phyloP scores from a whole-genome alignment of 73 alveolate species.

The Paramecium sonneborni region DNA sequence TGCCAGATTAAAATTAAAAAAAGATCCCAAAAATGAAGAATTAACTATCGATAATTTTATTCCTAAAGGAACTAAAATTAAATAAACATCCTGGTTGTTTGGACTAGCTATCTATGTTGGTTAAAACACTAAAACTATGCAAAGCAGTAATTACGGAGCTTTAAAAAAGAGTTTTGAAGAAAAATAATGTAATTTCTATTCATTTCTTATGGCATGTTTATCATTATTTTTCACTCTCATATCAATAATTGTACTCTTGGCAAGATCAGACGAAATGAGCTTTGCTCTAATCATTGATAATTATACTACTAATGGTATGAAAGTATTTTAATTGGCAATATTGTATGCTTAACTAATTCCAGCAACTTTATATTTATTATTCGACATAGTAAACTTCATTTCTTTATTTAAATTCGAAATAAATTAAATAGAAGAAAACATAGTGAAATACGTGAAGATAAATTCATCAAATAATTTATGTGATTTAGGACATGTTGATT shows the following conservation, averaged over 20 bases:
- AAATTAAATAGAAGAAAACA: not conserved
- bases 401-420: conserved; percentile 8
- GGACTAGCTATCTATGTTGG: conserved; percentile 64
- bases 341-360: conserved; percentile 61
- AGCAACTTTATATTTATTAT: conserved; percentile 16
- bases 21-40: conserved; percentile 65
- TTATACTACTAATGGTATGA: conserved; percentile 54
- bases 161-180: not conserved
- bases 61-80: conserved; percentile 65
- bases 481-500: conserved; percentile 66
- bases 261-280: conserved; percentile 47
- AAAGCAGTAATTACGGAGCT: conserved; percentile 21
- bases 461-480: not conserved
- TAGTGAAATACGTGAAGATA: conserved; percentile 11
- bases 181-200: not conserved
- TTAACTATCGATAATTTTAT: conserved; percentile 53
- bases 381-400: conserved; percentile 34
- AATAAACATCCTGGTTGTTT: conserved; percentile 52
- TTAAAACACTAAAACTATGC: conserved; percentile 48
- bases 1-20: conserved; percentile 36
- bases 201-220: not conserved
- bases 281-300: not conserved
- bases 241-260: conserved; percentile 60
- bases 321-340: conserved; percentile 19
- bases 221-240: conserved; percentile 12